Evolutionary conservation across 345 rosid species (phyloP).

Genomic region (Eucalyptus globulus): DNA sequence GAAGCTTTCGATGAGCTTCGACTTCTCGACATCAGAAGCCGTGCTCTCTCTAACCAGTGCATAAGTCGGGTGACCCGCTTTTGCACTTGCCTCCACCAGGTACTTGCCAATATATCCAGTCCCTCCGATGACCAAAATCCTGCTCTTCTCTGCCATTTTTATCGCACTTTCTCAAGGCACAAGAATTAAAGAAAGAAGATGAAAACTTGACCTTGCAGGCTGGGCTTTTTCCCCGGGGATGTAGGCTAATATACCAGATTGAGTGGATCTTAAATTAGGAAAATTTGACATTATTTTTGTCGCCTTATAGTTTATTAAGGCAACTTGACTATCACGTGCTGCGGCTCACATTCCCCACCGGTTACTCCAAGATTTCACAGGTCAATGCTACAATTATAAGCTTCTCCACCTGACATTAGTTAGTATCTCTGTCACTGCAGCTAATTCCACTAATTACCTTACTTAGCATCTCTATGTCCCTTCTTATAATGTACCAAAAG

Average conservation of each 20-base stretch:
- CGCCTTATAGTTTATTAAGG: background rate
- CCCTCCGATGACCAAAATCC: background rate
- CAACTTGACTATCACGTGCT: background rate
- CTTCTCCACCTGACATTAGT: background rate
- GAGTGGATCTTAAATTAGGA: background rate
- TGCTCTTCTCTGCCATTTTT: background rate
- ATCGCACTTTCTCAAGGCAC: background rate
- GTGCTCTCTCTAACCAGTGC: constrained; percentile 26
- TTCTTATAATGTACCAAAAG: background rate
- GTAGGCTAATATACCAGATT: background rate
- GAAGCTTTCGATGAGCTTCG: constrained; percentile 15
- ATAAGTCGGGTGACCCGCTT: background rate
- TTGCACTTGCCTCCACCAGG: background rate
- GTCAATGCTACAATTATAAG: background rate
- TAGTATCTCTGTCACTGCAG: background rate
- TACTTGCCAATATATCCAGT: background rate
- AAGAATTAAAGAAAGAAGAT: background rate
- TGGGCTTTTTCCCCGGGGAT: background rate
- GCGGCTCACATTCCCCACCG: background rate
- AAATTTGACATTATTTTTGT: background rate
- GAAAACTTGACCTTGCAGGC: background rate
- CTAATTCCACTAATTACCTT: background rate
- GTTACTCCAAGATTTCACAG: background rate
- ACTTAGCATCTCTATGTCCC: background rate
- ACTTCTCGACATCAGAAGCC: constrained; percentile 11